A percentile compares a stretch with the other conserved stretches of the same genome.
Conservation (phyloP, 169 alveolate genomes). For the Eimeria acervulina region DNA sequence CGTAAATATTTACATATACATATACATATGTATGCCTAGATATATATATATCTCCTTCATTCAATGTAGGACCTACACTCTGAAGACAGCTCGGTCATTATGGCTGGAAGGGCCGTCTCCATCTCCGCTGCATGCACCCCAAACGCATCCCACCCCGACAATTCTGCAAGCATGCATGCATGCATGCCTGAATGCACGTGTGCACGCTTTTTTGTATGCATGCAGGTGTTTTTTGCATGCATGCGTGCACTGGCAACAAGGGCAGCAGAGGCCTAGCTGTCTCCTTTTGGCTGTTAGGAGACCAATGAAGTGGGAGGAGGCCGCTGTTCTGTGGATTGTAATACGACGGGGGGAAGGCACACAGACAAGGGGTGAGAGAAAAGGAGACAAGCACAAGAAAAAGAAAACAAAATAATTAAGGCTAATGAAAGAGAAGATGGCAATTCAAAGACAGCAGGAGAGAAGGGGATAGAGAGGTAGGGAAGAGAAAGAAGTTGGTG, state of each 20-base stretch:
- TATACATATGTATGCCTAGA: too few species aligned
- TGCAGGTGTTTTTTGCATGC: too few species aligned
- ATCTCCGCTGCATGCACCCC: background rate
- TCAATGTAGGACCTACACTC: background rate
- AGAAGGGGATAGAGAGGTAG: too few species aligned
- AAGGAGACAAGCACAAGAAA: background rate
- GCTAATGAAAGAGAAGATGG: background rate
- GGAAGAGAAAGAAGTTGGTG: background rate
- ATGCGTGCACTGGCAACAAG: background rate
- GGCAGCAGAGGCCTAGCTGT: background rate
- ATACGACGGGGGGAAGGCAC: background rate
- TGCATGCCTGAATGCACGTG: too few species aligned
- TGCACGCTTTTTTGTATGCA: too few species aligned
- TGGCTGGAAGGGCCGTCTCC: background rate
- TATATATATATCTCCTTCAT: too few species aligned
- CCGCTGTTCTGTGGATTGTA: background rate
- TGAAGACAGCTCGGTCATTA: background rate
- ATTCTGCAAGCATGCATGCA: background rate
- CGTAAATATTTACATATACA: too few species aligned
- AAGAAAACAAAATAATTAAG: background rate
- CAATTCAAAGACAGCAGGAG: background rate
- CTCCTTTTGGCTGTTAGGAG: background rate
- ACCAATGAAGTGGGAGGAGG: background rate
- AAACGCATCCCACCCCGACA: background rate
- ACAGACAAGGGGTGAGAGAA: background rate